Conservation (phyloP, 2,329 filamentous ascomycete species). For the Scleromitrula shiraiana region DNA sequence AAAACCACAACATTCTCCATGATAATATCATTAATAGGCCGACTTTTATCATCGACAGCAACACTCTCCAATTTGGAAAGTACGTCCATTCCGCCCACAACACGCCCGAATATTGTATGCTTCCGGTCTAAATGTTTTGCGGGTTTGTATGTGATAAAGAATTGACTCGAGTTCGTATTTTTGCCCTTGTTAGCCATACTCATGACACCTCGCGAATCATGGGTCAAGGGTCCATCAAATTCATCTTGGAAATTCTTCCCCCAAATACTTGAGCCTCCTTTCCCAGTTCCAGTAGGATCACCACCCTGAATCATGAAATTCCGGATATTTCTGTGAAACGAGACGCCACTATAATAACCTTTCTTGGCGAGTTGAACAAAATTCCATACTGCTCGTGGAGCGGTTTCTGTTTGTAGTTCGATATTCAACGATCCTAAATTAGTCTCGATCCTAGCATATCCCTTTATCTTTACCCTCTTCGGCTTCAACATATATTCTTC, state of each 20-base stretch:
- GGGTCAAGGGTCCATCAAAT: constrained; percentile 80
- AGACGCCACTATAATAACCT: constrained; percentile 78
- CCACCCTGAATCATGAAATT: constrained; percentile 98
- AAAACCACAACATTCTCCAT: constrained; percentile 82
- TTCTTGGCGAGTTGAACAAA: constrained; percentile 82
- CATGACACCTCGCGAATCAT: constrained; percentile 69
- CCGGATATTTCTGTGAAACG: constrained; percentile 88
- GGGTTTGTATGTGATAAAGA: constrained; percentile 84
- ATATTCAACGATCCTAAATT: constrained; percentile 78
- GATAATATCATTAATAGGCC: constrained; percentile 68
- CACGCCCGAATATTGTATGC: constrained; percentile 89
- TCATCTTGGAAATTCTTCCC: constrained; percentile 92
- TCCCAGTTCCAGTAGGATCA: constrained; percentile 84
- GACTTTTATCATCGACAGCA: constrained; percentile 65
- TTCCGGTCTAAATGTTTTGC: constrained; percentile 85
- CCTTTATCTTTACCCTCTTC: constrained; percentile 78
- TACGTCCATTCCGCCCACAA: constrained; percentile 68
- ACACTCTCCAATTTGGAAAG: constrained; percentile 70
- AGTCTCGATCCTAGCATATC: constrained; percentile 85
- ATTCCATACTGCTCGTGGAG: constrained; percentile 94
- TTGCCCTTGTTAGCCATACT: constrained; percentile 99
- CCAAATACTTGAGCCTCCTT: constrained; percentile 88
- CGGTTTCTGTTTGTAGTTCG: constrained; percentile 83
- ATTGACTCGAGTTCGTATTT: constrained; percentile 93
- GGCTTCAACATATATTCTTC: constrained; percentile 97